Base-by-base conservation (phyloP, 2,329 filamentous ascomycete species). In the Trichoderma guizhouense region DNA sequence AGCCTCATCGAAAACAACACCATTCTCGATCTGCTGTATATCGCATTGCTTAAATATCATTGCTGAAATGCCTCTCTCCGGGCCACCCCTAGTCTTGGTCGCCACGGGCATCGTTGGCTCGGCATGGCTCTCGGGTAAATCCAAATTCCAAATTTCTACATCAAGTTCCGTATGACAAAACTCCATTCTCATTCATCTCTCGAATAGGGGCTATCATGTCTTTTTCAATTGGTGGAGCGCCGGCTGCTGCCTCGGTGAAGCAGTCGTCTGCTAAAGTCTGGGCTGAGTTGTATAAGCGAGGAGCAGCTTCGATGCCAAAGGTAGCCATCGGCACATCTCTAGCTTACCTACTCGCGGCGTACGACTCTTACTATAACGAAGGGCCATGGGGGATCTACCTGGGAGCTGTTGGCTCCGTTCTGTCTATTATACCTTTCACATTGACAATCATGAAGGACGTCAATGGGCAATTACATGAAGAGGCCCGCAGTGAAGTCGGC, bases 351-450 rank as follows among this genome's bases (percentile, higher is more conserved):
- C 81, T 81, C 67, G 79, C 79, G 7, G 80, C 83, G 9, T 84
- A 82, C 55, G 75, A 80, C 34, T 76, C 78, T 3, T 72, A 72
- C 32, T 60, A 74, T 12, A 74, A 75, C 11, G 78, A 78, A 1
- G 74, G 74, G 2, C 72, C 72, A 30, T 84, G 83, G 83, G 76
- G 75, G 64, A 78, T 80, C 1, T 80, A 80, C 64, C 76, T 75
- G 9, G 77, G 75, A 1, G 82, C 80, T 0, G 82, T 75, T 12
- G 75, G 69, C 11, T 76, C 82, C 53, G 78, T 80, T n/a, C 32
- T 83, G 7, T 75, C 73, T 39, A 84, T 84, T 43, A 77, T 84
- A 34, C 83, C 83, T 1, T 85, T 80, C 60, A 85, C 83, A 1
- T 2, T 80, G 12, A n/a, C 76, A 26, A 73, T 80, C 58, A 84